These are phyloP conservation scores for Piper betle DNA, from an alignment of 164 flowering plant genomes.

Conservation along the genomic window DNA sequence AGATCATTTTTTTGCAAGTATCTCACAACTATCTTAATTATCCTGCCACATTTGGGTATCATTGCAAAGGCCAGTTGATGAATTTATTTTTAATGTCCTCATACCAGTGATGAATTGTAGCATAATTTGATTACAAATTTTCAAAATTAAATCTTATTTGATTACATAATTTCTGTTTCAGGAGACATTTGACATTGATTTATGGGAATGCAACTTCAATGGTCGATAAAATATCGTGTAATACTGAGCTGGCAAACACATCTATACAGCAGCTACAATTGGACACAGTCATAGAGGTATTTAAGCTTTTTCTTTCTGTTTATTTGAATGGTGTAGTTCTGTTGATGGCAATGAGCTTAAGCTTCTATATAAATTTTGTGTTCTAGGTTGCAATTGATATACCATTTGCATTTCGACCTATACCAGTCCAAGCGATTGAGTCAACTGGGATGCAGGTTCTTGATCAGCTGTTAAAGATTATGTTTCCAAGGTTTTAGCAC, in stretches of 20 bases:
- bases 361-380: background rate
- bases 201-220: constrained; percentile 94
- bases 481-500: constrained; percentile 92
- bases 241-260: constrained; percentile 21
- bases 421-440: constrained; percentile 66
- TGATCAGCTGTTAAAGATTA: constrained; percentile 60
- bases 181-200: constrained; percentile 67
- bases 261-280: constrained; percentile 52
- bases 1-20: too few species aligned
- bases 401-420: constrained; percentile 65
- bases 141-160: constrained; percentile 6
- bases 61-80: too few species aligned
- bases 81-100: too few species aligned
- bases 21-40: too few species aligned
- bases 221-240: constrained; percentile 76
- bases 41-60: too few species aligned
- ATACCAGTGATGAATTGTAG: too few species aligned
- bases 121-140: too few species aligned
- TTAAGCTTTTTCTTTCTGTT: background rate
- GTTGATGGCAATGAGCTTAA: background rate
- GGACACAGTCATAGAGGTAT: constrained; percentile 74
- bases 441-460: constrained; percentile 78
- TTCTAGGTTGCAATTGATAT: constrained; percentile 68
- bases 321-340: background rate
- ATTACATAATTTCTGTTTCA: constrained; percentile 30